Evolutionary conservation across 192 early-diverging fungal genomes (phyloP), one percentile per base, ranked within the genome.

Genomic region (Backusella macrospora): DNA sequence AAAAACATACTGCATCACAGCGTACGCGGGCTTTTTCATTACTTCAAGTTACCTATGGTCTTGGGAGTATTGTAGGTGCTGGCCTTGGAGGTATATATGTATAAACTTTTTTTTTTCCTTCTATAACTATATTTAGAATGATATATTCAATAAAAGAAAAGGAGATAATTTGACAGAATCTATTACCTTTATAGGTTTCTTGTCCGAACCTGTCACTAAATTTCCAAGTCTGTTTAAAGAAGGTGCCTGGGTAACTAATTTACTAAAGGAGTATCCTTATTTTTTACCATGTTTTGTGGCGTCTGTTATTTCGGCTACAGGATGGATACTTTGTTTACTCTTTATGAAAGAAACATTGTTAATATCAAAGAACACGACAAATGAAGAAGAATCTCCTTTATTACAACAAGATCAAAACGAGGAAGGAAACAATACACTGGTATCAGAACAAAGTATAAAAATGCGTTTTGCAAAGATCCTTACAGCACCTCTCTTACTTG

Each of bases 261-360:
- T 93, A 37, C 80, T 94, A 40, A 65, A 52, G 3, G 40, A 45
- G 2, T 89, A 88, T 67, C 93, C 92, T 0, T 96, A 94, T 66
- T 80, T 92, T 62, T 80, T 96, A 12, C 94, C 94, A 3, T 93
- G 92, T 68, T 66, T 89, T 14, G 72, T 90, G 16, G 86, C 85
- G 7, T 83, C 86, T 10, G 39, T 64, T 15, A 74, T 92, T 14
- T 88, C 87, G 43, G 16, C 85, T 0, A 62, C 87, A 59, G 89
- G 90, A 3, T 80, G 88, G 52, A n/a, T 90, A 0, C 47, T 88
- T 16, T 90, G 87, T 1, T 14, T 83, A 0, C 72, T 85, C 43
- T 83, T 75, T 46, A 62, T 92, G 44, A 80, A 91, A 37, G 91
- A 92, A 69, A 89, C 89, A 46, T 64, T 77, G 18, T 42, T 23